Conservation (phyloP, 2,329 filamentous ascomycete species). For the Penicillium sp. region DNA sequence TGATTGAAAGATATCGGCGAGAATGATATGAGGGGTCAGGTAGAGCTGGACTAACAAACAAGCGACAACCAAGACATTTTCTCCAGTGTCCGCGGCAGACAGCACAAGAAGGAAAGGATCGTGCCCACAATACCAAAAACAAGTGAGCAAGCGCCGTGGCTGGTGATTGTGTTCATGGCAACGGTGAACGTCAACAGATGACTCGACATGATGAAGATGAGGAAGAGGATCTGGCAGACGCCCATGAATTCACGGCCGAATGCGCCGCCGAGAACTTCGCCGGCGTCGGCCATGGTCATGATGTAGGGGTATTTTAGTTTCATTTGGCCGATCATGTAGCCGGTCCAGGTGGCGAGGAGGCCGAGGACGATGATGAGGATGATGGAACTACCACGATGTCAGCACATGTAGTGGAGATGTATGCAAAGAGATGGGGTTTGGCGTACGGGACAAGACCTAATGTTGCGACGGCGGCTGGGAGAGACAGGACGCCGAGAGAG, state of each 20-base stretch:
- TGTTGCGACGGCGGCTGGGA: slow-evolving; percentile 54
- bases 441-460: slow-evolving; percentile 52
- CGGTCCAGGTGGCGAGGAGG: slow-evolving; percentile 61
- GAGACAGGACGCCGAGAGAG: slow-evolving; percentile 56
- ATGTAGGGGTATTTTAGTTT: slow-evolving; percentile 60
- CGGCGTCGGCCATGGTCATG: slow-evolving; percentile 69
- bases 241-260: slow-evolving; percentile 65
- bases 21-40: background rate
- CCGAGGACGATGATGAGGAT: slow-evolving; percentile 58
- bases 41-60: slow-evolving; percentile 42
- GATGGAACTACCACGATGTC: slow-evolving; percentile 44
- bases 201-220: slow-evolving; percentile 71
- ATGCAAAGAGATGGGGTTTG: background rate
- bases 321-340: slow-evolving; percentile 63
- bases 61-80: slow-evolving; percentile 65
- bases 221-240: slow-evolving; percentile 62
- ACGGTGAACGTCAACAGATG: slow-evolving; percentile 71
- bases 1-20: background rate
- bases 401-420: background rate
- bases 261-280: slow-evolving; percentile 61
- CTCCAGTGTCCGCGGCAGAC: slow-evolving; percentile 63
- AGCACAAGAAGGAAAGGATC: slow-evolving; percentile 60
- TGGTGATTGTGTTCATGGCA: slow-evolving; percentile 66
- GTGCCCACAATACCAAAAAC: slow-evolving; percentile 64
- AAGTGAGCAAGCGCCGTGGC: slow-evolving; percentile 64